Percentiles rank a stretch among this genome's conserved stretches.
phyloP scores from a whole-genome alignment of 2,329 filamentous ascomycete species.

The Akanthomyces muscarius region DNA sequence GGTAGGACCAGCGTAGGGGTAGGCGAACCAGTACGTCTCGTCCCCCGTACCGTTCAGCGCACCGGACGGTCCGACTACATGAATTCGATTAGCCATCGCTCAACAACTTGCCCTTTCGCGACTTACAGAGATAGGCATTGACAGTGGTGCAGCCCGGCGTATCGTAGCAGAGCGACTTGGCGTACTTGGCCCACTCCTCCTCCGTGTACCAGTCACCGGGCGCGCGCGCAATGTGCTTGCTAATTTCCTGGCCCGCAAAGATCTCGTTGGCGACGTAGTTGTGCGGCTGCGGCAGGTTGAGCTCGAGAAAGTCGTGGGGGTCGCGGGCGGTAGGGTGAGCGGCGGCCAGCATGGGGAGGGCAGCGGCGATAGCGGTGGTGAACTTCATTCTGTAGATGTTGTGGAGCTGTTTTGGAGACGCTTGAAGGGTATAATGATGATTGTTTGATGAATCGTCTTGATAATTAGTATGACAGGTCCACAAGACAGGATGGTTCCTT shows the following conservation, averaged over 20 bases:
- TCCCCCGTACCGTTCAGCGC: not conserved
- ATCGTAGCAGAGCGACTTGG: not conserved
- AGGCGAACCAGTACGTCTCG: not conserved
- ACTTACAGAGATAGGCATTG: slow-evolving; percentile 9
- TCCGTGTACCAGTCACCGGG: slow-evolving; percentile 2
- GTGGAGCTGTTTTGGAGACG: too few relatives aligned
- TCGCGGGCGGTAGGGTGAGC: not conserved
- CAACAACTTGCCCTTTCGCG: not conserved
- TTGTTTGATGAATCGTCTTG: too few relatives aligned
- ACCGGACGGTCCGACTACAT: not conserved
- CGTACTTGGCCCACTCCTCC: not conserved
- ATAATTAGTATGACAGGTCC: too few relatives aligned
- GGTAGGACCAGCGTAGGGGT: not conserved
- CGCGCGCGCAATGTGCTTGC: not conserved
- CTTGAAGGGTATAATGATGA: too few relatives aligned
- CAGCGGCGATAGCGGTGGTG: not conserved
- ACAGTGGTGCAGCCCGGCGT: not conserved
- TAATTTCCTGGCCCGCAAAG: slow-evolving; percentile 5
- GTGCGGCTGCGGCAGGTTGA: slow-evolving; percentile 1
- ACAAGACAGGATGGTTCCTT: too few relatives aligned
- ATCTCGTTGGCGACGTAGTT: slow-evolving; percentile 3
- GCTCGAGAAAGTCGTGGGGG: not conserved
- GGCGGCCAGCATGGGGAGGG: not conserved
- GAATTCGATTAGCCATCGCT: not conserved
- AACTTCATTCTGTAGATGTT: not conserved